Conservation (phyloP, 2,329 filamentous ascomycete species). For the Penicillium fuscoglaucum region DNA sequence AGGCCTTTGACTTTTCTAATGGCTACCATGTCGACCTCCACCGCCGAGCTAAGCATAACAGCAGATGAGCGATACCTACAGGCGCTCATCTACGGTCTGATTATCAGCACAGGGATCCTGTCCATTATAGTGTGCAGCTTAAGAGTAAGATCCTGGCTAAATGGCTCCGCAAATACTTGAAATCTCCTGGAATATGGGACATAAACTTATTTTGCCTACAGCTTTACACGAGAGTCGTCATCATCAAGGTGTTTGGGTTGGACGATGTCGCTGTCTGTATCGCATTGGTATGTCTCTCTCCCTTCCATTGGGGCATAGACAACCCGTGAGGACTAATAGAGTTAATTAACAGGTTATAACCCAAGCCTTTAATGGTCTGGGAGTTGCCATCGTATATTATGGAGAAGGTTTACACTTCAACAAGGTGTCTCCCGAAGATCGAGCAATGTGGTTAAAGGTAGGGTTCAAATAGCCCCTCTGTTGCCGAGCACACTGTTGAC, state of each 20-base stretch:
- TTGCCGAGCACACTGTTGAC: background rate
- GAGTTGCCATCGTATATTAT: constrained; percentile 6
- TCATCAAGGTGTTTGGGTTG: background rate
- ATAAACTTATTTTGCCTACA: background rate
- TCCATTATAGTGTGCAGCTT: constrained; percentile 9
- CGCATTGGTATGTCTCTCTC: constrained; percentile 1
- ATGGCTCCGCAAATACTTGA: background rate
- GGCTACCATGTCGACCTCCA: background rate
- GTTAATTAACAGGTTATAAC: background rate
- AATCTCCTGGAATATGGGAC: no score
- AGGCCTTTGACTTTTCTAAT: background rate
- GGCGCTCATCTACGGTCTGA: constrained; percentile 10
- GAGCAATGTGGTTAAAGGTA: constrained; percentile 11
- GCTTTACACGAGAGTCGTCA: constrained; percentile 2
- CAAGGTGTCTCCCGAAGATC: background rate
- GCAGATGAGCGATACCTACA: background rate
- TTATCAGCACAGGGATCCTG: constrained; percentile 3
- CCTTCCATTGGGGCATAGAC: background rate
- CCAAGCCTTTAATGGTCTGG: constrained; percentile 8
- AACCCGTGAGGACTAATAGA: background rate
- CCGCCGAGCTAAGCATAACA: background rate
- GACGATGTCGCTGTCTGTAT: constrained; percentile 12
- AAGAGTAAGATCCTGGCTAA: background rate
- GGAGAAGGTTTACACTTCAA: constrained; percentile 8
- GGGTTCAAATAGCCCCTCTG: background rate